Conservation (phyloP, 73 alveolate species). For the Urostyla sp. region DNA sequence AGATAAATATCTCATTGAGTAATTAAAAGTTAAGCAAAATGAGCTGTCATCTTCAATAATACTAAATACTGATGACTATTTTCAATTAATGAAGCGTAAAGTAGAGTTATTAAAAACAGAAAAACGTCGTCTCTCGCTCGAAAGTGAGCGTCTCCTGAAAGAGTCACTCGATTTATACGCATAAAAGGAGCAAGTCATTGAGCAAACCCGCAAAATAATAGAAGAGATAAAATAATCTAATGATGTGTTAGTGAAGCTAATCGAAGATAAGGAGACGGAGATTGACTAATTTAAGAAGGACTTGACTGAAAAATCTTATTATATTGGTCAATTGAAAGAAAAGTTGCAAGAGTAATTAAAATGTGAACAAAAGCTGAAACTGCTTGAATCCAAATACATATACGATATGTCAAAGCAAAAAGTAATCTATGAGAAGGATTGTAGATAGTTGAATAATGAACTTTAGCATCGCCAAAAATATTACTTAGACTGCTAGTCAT, state of each 20-base stretch:
- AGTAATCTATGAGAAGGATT: constrained; percentile 19
- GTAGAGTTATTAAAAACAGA: constrained; percentile 15
- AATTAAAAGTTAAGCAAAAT: not conserved
- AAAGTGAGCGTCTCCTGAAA: constrained; percentile 4
- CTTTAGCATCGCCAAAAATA: not conserved
- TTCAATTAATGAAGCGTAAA: not conserved
- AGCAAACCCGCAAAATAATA: constrained; percentile 1
- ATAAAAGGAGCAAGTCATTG: constrained; percentile 5
- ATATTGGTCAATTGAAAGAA: constrained; percentile 1
- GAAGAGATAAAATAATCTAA: constrained; percentile 29
- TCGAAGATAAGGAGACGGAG: constrained; percentile 8
- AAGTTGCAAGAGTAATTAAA: not conserved
- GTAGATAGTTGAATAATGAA: not conserved
- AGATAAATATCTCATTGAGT: not conserved
- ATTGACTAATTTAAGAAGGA: constrained; percentile 21
- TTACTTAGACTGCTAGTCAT: not conserved
- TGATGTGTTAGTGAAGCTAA: constrained; percentile 15
- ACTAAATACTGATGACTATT: constrained; percentile 22
- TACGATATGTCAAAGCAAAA: constrained; percentile 2
- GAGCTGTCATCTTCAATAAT: not conserved
- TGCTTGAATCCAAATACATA: constrained; percentile 25
- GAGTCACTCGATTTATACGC: not conserved
- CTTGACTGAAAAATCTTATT: not conserved
- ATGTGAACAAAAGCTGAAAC: not conserved
- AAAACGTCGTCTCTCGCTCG: not conserved